Base-by-base conservation (phyloP, 306 rosid genomes). In the Vigna radiata region DNA sequence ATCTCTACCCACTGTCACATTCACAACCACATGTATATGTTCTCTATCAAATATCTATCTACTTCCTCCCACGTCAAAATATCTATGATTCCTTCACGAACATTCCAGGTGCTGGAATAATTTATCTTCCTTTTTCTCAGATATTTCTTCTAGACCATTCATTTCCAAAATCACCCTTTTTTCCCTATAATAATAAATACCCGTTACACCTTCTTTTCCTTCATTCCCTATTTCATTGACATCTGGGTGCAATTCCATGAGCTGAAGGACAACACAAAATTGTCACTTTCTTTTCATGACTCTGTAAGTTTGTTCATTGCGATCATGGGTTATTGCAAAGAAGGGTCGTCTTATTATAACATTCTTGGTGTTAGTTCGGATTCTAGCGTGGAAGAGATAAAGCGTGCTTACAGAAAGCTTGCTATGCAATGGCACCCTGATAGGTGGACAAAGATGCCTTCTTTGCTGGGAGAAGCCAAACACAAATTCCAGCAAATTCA, bases 351-450 rank as follows among this genome's bases (percentile, higher is more conserved):
- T 0, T 94, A 90, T 31, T 91, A 90, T 79, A 47, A 49, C 7
- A 68, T 94, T 83, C 94, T 94, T 14, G 97, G 98, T 55, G 88
- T 94, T 10, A 11, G 76, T 25, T 77, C 86, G 0, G 83, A 79
- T 37, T 94, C 88, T 50, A 84, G 91, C 0, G 3, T 13, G 0
- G 89, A 94, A 7, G 94, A 94, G 27, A 89, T 94, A 17, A 91
- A 85, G 52, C 92, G 91, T 11, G 97, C 97, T 14, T 94, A 91
- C 60, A 88, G 89, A 55, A 91, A 85, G 82, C 96, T 90, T 15
- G 98, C 98, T 2, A 85, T 90, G 96, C 88, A 73, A 77, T 94
- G 97, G 96, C 98, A 94, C 80, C 98, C 98, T 0, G 98, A 94
- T 85, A 82, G 83, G 62, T 90, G 96, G 88, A 79, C 90, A 18